A percentile compares a stretch with the other conserved stretches of the same genome.
These are phyloP conservation scores for Mrakia blollopis DNA, from an alignment of 768 basidiomycete species.

Conservation along the genomic window DNA sequence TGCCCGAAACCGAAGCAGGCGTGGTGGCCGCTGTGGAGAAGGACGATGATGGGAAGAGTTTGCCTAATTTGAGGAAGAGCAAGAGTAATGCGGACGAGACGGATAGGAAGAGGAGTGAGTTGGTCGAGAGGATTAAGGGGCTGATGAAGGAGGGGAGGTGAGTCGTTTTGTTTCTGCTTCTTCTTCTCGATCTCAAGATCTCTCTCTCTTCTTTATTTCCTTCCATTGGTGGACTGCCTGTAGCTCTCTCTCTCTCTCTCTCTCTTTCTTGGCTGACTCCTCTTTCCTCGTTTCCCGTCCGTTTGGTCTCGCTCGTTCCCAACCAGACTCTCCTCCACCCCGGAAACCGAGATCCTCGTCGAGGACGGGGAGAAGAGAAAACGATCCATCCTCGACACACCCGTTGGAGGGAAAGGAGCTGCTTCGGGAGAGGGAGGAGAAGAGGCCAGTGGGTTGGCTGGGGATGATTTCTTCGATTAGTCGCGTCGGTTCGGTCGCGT, in stretches of 20 bases:
- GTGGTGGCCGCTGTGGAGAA: constrained; percentile 10
- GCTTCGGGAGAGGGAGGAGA: constrained; percentile 9
- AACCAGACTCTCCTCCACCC: constrained; percentile 11
- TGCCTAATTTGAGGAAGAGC: constrained; percentile 9
- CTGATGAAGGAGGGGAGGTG: constrained; percentile 30
- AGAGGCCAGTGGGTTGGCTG: constrained; percentile 19
- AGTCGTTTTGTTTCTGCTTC: background rate
- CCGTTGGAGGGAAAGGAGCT: background rate
- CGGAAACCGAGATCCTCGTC: constrained; percentile 17
- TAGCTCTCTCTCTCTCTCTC: background rate
- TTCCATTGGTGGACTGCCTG: too few species aligned
- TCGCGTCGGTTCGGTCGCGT: too few species aligned
- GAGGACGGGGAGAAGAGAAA: constrained; percentile 16
- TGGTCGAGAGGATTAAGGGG: constrained; percentile 29
- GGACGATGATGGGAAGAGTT: background rate
- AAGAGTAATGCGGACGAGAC: constrained; percentile 21
- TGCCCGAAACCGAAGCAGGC: constrained; percentile 10
- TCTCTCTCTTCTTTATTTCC: too few species aligned
- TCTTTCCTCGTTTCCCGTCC: background rate
- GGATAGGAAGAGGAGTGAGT: constrained; percentile 14
- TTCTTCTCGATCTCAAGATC: too few species aligned
- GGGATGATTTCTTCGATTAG: constrained; percentile 32
- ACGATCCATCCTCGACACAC: background rate
- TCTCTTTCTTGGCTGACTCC: too few species aligned
- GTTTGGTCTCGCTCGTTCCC: background rate